Evolutionary conservation across 2,329 filamentous ascomycete species (phyloP).

Genomic region (Microthyrium microscopicum): DNA sequence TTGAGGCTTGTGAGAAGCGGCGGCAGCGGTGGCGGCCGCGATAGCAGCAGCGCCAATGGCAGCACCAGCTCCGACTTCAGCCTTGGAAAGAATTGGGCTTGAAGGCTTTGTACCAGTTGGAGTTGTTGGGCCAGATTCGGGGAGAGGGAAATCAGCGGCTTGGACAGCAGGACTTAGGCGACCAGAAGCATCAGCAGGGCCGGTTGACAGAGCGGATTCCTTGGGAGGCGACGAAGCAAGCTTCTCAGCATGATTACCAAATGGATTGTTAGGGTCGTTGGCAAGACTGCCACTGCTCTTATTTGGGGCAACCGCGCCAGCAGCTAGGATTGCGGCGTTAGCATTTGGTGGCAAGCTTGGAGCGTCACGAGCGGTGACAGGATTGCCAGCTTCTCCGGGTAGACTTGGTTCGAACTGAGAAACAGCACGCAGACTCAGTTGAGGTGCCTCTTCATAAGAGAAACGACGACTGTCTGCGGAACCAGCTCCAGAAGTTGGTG

Average conservation of each 20-base stretch:
- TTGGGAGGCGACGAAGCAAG: conserved; percentile 9
- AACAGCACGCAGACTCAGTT: conserved; percentile 67
- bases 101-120: not conserved
- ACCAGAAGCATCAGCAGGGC: conserved; percentile 13
- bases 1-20: no score
- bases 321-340: conserved; percentile 11
- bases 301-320: conserved; percentile 11
- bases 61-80: conserved; percentile 12
- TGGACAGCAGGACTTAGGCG: conserved; percentile 9
- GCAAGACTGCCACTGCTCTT: conserved; percentile 14
- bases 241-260: conserved; percentile 44
- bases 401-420: conserved; percentile 59
- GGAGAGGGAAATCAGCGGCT: conserved; percentile 20
- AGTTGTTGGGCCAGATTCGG: conserved; percentile 3
- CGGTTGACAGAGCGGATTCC: conserved; percentile 13
- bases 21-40: conserved; percentile 19
- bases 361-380: conserved; percentile 6
- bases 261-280: conserved; percentile 50
- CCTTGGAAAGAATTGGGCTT: conserved; percentile 1
- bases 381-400: conserved; percentile 19
- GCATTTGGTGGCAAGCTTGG: conserved; percentile 13
- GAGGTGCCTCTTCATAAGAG: no score
- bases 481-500: conserved; percentile 14
- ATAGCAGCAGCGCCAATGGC: conserved; percentile 22
- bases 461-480: conserved; percentile 22